Conservation (phyloP, 805 yeast species). For the Lipomyces anomalus region DNA sequence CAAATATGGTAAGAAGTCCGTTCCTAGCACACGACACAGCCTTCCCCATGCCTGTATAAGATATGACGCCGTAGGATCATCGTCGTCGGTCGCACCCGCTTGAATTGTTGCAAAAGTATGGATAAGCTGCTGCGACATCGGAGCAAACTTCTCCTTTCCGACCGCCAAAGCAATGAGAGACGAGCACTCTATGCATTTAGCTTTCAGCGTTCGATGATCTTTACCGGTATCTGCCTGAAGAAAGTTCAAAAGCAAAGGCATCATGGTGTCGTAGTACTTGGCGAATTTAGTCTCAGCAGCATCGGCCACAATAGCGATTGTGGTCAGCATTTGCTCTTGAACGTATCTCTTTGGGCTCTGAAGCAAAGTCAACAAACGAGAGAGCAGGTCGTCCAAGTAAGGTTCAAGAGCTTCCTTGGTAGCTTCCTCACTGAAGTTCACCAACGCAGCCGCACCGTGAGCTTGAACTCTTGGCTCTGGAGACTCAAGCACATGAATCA, state of each 20-base stretch:
- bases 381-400: slow-evolving; percentile 75
- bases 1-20: slow-evolving; percentile 76
- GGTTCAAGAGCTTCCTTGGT: slow-evolving; percentile 83
- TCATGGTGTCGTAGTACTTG: slow-evolving; percentile 89
- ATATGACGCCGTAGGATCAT: slow-evolving; percentile 82
- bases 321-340: slow-evolving; percentile 94
- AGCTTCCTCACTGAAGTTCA: slow-evolving; percentile 90
- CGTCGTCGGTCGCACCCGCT: slow-evolving; percentile 45
- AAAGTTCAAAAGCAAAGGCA: slow-evolving; percentile 81
- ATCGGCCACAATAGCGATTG: slow-evolving; percentile 95
- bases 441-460: slow-evolving; percentile 97
- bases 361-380: slow-evolving; percentile 65
- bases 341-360: slow-evolving; percentile 87
- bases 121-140: slow-evolving; percentile 68
- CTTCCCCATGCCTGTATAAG: slow-evolving; percentile 96
- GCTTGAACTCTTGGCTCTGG: slow-evolving; percentile 88
- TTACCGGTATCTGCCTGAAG: slow-evolving; percentile 67
- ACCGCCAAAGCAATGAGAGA: slow-evolving; percentile 92
- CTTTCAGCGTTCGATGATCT: slow-evolving; percentile 74
- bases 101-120: slow-evolving; percentile 70
- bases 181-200: slow-evolving; percentile 93
- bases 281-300: slow-evolving; percentile 84
- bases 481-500: slow-evolving; percentile 72
- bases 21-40: slow-evolving; percentile 77
- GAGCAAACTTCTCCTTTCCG: slow-evolving; percentile 79